A percentile compares a stretch with the other conserved stretches of the same genome.
phyloP scores from a whole-genome alignment of 2,329 filamentous ascomycete genomes.

The Fusarium subtropicale region DNA sequence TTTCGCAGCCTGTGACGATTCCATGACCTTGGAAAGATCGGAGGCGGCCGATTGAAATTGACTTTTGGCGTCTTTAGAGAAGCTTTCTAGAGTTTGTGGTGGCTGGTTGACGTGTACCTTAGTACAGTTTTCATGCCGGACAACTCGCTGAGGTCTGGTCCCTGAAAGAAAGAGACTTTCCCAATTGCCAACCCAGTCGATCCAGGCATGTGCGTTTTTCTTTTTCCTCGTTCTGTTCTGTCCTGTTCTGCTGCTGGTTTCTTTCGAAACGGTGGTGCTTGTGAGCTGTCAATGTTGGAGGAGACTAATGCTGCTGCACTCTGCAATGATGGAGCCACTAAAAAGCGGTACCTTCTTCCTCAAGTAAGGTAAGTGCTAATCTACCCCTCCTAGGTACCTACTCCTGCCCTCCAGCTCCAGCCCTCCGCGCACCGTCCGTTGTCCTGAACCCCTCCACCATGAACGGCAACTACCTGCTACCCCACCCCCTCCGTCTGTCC shows the following conservation, averaged over 20 bases:
- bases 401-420: background rate
- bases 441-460: slow-evolving; percentile 14
- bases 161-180: background rate
- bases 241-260: background rate
- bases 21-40: slow-evolving; percentile 3
- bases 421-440: background rate
- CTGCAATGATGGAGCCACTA: slow-evolving; percentile 8
- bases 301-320: slow-evolving; percentile 6
- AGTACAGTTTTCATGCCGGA: background rate
- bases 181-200: background rate
- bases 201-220: background rate
- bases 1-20: background rate
- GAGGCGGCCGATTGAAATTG: slow-evolving; percentile 34
- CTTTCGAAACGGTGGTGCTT: slow-evolving; percentile 12
- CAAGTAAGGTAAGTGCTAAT: background rate
- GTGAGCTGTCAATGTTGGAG: slow-evolving; percentile 25
- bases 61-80: slow-evolving; percentile 26
- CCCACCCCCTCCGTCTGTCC: slow-evolving; percentile 31
- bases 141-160: background rate
- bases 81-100: slow-evolving; percentile 21
- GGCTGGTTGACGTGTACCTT: slow-evolving; percentile 17
- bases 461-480: slow-evolving; percentile 26
- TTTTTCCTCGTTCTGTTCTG: slow-evolving; percentile 9
- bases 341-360: background rate
- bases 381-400: background rate